A percentile compares a stretch with the other conserved stretches of the same genome.
phyloP scores from a whole-genome alignment of 352 stramenopile genomes.

The Phytophthora colocasiae region DNA sequence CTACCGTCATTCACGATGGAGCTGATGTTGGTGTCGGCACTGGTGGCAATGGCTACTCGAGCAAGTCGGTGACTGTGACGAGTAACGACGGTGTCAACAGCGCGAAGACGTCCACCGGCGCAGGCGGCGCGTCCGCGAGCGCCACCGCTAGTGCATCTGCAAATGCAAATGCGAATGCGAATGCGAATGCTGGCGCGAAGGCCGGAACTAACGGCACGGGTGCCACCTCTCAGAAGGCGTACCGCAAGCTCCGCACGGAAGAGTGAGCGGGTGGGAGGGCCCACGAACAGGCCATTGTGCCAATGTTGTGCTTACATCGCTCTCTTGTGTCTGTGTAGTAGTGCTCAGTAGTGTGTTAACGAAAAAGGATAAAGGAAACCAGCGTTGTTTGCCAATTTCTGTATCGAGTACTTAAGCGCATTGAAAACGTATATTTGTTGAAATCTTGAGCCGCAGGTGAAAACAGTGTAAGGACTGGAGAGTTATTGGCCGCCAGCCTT shows the following conservation, averaged over 20 bases:
- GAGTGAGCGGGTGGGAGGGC: not conserved
- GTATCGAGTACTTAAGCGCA: too few species aligned
- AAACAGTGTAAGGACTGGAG: too few species aligned
- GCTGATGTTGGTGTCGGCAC: constrained; percentile 3
- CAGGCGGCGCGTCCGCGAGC: constrained; percentile 2
- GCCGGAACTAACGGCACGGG: not conserved
- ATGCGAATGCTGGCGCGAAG: constrained; percentile 7
- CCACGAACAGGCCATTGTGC: too few species aligned
- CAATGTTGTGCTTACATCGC: not conserved
- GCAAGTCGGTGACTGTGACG: constrained; percentile 11
- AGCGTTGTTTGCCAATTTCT: too few species aligned
- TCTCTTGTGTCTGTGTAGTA: not conserved
- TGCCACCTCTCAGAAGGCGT: constrained; percentile 9
- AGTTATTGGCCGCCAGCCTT: not conserved
- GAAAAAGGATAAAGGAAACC: too few species aligned
- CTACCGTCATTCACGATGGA: constrained; percentile 9
- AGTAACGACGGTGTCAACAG: constrained; percentile 2
- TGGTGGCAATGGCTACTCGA: constrained; percentile 8
- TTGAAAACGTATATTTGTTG: too few species aligned
- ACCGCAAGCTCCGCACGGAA: constrained; percentile 7
- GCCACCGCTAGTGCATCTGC: constrained; percentile 7
- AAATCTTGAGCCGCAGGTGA: too few species aligned
- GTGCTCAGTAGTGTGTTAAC: too few species aligned
- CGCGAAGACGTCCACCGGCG: constrained; percentile 12
- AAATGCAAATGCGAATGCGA: too few species aligned